Evolutionary conservation across 331 rosid genomes (phyloP), one percentile per base, ranked within the genome.

Genomic region (Quercus tomentella): DNA sequence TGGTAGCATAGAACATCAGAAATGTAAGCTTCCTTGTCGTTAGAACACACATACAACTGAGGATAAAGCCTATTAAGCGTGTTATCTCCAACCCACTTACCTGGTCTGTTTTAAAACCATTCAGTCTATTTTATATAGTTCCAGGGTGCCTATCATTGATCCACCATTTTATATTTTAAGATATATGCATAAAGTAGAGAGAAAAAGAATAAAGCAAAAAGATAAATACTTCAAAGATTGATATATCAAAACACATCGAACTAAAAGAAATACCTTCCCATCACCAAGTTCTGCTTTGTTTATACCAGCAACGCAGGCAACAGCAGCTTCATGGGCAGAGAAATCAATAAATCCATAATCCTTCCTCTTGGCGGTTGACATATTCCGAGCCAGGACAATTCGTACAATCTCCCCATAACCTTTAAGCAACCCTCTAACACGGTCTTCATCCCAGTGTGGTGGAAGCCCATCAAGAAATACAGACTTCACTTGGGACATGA

Each of bases 321-420:
- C 84, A 51, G 95, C 95, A 61, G 92, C 94, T 76, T 91, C 94
- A 69, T 93, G 97, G 30, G 88, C 83, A 71, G 92, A 86, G 86
- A 93, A 91, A 84, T 91, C 95, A 81, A 93, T 85, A 86, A 93
- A 93, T 80, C 98, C 98, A 85, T 84, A 91, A 89, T 93, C 98
- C 87, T 87, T 91, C 83, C 98, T 88, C 89, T 90, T 91, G 21
- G 95, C 92, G 45, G 90, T 83, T 35, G 92, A 79, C 87, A 88
- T 91, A 82, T 91, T 93, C 68, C 89, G 84, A 8, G 97, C 91
- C 70, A 93, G 87, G 56, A 87, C 89, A 72, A 91, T 56, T 74
- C 83, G 82, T 70, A 83, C 70, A 78, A 93, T 90, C 65, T 88
- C 97, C 76, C 98, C 98, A 49, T 88, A 88, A 77, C 83, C 23